phyloP scores from a whole-genome alignment of 345 rosid genomes.

The Corchorus capsularis region DNA sequence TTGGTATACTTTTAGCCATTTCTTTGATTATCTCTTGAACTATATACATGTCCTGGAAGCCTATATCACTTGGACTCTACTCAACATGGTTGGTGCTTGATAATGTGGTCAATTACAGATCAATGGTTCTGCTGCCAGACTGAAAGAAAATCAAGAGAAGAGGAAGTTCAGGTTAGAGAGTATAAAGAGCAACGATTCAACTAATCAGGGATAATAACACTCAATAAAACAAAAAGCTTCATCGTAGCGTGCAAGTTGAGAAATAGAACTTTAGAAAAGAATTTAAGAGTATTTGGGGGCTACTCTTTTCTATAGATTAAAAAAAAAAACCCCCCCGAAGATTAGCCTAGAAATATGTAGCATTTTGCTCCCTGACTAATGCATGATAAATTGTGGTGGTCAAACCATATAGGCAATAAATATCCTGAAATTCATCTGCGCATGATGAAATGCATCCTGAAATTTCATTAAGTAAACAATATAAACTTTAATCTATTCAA shows the following conservation, averaged over 20 bases:
- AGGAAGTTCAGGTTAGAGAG: background rate
- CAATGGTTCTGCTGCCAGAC: slow-evolving; percentile 91
- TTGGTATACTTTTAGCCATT: slow-evolving; percentile 95
- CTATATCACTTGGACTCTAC: slow-evolving; percentile 91
- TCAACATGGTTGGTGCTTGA: slow-evolving; percentile 92
- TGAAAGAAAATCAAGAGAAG: slow-evolving; percentile 31
- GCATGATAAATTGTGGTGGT: too few species aligned
- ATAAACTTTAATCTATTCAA: too few species aligned
- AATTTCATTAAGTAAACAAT: too few species aligned
- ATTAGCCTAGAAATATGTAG: too few species aligned
- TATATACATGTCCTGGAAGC: slow-evolving; percentile 94
- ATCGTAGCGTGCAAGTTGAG: background rate
- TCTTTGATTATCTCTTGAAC: slow-evolving; percentile 97
- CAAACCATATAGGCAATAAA: too few species aligned
- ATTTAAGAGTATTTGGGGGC: too few species aligned
- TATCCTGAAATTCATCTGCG: too few species aligned
- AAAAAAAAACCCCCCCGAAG: too few species aligned
- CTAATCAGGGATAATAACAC: background rate
- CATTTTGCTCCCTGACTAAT: too few species aligned
- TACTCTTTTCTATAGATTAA: too few species aligned
- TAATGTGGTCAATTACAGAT: slow-evolving; percentile 83
- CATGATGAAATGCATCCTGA: too few species aligned
- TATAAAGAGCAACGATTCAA: background rate
- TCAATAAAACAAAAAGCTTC: background rate
- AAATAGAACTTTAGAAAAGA: too few species aligned